Evolutionary conservation across 192 early-diverging fungal species (phyloP).

Genomic region (Chytriomyces confervae): DNA sequence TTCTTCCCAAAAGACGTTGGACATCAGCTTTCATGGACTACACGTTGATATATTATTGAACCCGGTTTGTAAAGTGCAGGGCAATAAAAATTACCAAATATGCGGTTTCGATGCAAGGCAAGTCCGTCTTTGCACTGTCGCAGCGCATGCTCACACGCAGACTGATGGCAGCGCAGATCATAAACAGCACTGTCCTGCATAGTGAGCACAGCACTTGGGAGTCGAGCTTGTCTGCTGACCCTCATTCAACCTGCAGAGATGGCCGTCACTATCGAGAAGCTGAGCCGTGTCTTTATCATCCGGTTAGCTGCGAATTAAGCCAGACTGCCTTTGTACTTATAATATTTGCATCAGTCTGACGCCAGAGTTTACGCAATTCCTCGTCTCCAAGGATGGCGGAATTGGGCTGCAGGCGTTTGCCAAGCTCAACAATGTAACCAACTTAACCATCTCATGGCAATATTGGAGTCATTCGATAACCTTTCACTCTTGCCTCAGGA

Average conservation of each 20-base stretch:
- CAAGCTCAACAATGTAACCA: conserved; percentile 43
- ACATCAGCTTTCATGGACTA: no score
- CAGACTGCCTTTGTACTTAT: not conserved
- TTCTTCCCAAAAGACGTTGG: no score
- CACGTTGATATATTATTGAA: no score
- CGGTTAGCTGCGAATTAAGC: conserved; percentile 28
- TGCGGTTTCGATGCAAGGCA: conserved; percentile 4
- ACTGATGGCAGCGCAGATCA: conserved; percentile 36
- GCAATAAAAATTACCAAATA: conserved; percentile 26
- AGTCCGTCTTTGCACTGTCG: not conserved
- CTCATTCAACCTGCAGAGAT: conserved; percentile 46
- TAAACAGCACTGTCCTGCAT: conserved; percentile 38
- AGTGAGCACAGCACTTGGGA: conserved; percentile 25
- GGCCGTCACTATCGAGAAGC: conserved; percentile 71
- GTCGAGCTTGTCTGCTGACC: not conserved
- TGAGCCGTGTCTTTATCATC: conserved; percentile 70
- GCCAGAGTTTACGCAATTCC: conserved; percentile 65
- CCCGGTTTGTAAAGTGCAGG: no score
- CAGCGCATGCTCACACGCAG: conserved; percentile 3
- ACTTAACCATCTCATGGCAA: not conserved
- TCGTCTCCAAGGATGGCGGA: conserved; percentile 64
- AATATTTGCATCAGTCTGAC: conserved; percentile 51
- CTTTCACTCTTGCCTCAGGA: conserved; percentile 37
- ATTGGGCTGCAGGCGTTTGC: conserved; percentile 69
- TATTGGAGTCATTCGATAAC: not conserved